phyloP scores from a whole-genome alignment of 2,329 filamentous ascomycete species.

The Triangularia setosa region DNA sequence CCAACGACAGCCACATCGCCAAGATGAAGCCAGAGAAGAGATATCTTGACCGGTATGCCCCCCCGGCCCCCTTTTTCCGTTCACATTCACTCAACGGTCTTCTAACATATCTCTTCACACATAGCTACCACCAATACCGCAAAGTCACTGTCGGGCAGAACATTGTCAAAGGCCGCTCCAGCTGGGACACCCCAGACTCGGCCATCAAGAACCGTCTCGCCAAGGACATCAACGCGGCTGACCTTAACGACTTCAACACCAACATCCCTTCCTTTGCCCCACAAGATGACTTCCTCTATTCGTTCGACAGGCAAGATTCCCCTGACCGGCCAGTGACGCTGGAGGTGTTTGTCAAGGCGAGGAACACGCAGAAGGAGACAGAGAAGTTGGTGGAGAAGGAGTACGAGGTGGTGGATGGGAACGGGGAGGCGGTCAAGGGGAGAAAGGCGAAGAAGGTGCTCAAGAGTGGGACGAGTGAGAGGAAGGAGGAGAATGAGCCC shows the following conservation, averaged over 20 bases:
- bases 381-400: constrained; percentile 46
- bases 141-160: constrained; percentile 29
- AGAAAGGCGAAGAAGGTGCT: constrained; percentile 41
- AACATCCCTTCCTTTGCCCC: constrained; percentile 20
- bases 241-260: not conserved
- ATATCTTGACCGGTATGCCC: constrained; percentile 31
- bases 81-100: constrained; percentile 8
- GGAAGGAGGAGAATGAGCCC: constrained; percentile 25
- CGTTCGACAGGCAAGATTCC: constrained; percentile 39
- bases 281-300: constrained; percentile 40
- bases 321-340: constrained; percentile 40
- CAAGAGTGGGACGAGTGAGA: constrained; percentile 27
- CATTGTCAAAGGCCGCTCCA: constrained; percentile 35
- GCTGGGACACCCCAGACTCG: constrained; percentile 26
- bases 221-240: constrained; percentile 27
- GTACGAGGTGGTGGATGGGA: constrained; percentile 45
- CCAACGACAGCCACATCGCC: constrained; percentile 29
- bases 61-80: not conserved
- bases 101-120: not conserved
- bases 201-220: constrained; percentile 32
- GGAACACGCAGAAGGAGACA: constrained; percentile 34
- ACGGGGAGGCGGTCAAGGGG: constrained; percentile 42
- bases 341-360: constrained; percentile 34
- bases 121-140: constrained; percentile 4
- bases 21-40: constrained; percentile 35